phyloP scores from a whole-genome alignment of 306 rosid genomes.

The Dryas drummondii region DNA sequence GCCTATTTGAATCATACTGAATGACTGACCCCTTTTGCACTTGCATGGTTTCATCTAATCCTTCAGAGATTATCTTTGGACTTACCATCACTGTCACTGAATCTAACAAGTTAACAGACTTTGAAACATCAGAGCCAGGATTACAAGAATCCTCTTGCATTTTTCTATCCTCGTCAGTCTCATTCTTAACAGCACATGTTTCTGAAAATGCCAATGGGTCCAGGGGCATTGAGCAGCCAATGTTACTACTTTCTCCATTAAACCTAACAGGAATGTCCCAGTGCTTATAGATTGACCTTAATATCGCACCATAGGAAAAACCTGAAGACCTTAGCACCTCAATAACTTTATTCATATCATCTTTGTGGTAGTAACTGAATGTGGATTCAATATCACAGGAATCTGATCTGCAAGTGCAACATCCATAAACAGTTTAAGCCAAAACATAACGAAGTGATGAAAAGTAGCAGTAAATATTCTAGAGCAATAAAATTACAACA shows the following conservation, averaged over 20 bases:
- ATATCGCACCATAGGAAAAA: slow-evolving; percentile 52
- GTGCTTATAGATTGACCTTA: slow-evolving; percentile 63
- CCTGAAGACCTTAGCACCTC: slow-evolving; percentile 64
- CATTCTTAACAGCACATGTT: slow-evolving; percentile 42
- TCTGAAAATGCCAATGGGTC: slow-evolving; percentile 40
- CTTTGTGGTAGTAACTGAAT: slow-evolving; percentile 68
- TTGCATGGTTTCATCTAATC: slow-evolving; percentile 50
- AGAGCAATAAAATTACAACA: not conserved
- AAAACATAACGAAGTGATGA: slow-evolving; percentile 16
- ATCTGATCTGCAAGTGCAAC: slow-evolving; percentile 68
- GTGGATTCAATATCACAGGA: slow-evolving; percentile 56
- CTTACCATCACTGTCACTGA: slow-evolving; percentile 43
- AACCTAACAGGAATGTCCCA: slow-evolving; percentile 54
- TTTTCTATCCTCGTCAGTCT: slow-evolving; percentile 36
- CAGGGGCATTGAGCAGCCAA: slow-evolving; percentile 27
- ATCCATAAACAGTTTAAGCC: slow-evolving; percentile 29
- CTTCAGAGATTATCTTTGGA: slow-evolving; percentile 53
- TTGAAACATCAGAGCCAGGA: slow-evolving; percentile 42
- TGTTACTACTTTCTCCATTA: slow-evolving; percentile 34
- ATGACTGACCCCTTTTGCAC: slow-evolving; percentile 37
- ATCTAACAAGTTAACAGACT: slow-evolving; percentile 38
- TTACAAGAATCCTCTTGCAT: slow-evolving; percentile 36
- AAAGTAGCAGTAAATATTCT: not conserved
- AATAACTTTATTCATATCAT: slow-evolving; percentile 66
- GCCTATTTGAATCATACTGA: slow-evolving; percentile 35